Base-by-base conservation (phyloP, 148 eudicot species). In the Camellia granthamiana region DNA sequence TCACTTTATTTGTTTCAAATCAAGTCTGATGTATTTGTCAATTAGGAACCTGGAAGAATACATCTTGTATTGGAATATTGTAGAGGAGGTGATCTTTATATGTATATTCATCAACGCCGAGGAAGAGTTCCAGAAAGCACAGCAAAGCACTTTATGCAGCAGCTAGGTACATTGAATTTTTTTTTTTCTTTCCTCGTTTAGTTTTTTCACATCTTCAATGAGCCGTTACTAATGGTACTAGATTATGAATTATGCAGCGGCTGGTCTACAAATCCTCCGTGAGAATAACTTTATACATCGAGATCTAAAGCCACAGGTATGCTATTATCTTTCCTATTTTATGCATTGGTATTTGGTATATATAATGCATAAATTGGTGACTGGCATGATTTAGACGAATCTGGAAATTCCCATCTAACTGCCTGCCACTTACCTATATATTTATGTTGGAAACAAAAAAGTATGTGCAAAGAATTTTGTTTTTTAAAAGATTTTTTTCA, bases 221-320 rank as follows among this genome's bases (percentile, higher is more conserved):
- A 65, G 60, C 55, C 67, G 43, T 46, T 70, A 77, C 41, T 80
- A 56, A 81, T 63, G 81, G 80, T 63, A 46, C 54, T 67, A 41
- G 79, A 52, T 78, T 21, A n/a, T 72, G 49, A 60, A 42, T 82
- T 55, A 64, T 83, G 84, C 91, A 95, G 98, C 97, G 61, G 86
- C 89, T 81, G 98, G 98, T 82, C 83, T 95, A 83, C 89, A 90
- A 84, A 80, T 93, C 60, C 97, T 95, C 71, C 98, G 94, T 56
- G 93, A 93, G 23, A 90, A 93, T 89, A 88, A 93, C 82, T 89
- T 93, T 78, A 93, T 95, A 76, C 98, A 95, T 82, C 91, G 98
- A 77, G 98, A 95, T 84, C 83, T 95, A 81, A 95, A 95, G 86
- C 98, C 98, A 13, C 98, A 95, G 97, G 98, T 92, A 67, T 75